Conservation (phyloP, 2,329 filamentous ascomycete genomes). For the Fusarium tupiense region DNA sequence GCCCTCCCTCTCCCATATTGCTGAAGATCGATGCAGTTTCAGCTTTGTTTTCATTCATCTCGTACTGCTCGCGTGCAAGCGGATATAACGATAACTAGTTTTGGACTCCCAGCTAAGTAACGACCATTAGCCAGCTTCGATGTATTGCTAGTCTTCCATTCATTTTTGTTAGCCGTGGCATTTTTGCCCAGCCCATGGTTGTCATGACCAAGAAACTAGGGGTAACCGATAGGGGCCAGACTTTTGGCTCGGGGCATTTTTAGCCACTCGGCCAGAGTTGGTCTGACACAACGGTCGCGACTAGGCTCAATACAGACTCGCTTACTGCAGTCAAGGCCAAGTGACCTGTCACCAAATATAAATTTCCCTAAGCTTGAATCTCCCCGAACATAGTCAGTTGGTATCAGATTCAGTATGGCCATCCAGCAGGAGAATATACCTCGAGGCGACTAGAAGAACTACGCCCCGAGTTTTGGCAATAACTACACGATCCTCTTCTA, state of each 20-base stretch:
- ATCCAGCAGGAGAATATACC: neutral
- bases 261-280: slow-evolving; percentile 31
- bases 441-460: neutral
- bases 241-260: slow-evolving; percentile 40
- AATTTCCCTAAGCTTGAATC: slow-evolving; percentile 14
- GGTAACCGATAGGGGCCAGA: slow-evolving; percentile 28
- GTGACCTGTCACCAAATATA: slow-evolving; percentile 24
- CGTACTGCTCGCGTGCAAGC: slow-evolving; percentile 10
- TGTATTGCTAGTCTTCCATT: slow-evolving; percentile 8
- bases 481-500: neutral
- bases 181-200: slow-evolving; percentile 23
- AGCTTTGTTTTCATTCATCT: neutral
- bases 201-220: slow-evolving; percentile 14
- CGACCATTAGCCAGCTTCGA: slow-evolving; percentile 2
- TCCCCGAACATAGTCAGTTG: slow-evolving; percentile 11
- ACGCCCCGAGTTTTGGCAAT: neutral
- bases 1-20: neutral
- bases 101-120: neutral
- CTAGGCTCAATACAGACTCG: slow-evolving; percentile 26
- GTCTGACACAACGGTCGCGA: slow-evolving; percentile 30
- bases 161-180: slow-evolving; percentile 14
- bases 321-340: neutral
- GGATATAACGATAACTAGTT: neutral
- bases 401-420: slow-evolving; percentile 5
- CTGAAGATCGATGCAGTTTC: neutral